Conservation (phyloP, 2,329 filamentous ascomycete genomes). For the Xylariaceae sp. region DNA sequence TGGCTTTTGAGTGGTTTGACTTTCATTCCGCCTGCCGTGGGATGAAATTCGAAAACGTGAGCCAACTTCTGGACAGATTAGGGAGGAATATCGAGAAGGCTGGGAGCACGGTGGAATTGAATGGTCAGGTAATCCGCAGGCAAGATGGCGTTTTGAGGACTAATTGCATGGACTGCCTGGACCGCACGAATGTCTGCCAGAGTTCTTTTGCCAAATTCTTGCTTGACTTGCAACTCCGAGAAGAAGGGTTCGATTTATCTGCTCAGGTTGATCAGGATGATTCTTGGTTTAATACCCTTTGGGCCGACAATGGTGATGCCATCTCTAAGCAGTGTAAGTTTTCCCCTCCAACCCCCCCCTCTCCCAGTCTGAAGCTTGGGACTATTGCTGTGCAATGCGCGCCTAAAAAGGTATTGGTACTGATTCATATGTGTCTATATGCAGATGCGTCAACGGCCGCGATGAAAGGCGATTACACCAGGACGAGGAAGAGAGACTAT, state of each 20-base stretch:
- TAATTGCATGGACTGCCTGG: conserved; percentile 98
- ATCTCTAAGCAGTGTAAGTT: conserved; percentile 74
- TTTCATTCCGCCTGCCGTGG: conserved; percentile 89
- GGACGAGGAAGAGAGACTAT: conserved; percentile 85
- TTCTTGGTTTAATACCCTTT: conserved; percentile 91
- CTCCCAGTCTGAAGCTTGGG: background rate
- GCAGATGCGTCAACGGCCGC: conserved; percentile 81
- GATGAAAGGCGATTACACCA: conserved; percentile 93
- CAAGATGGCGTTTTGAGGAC: conserved; percentile 82
- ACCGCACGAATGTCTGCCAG: conserved; percentile 93
- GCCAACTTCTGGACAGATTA: conserved; percentile 68
- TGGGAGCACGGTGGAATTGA: conserved; percentile 62
- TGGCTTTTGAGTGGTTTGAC: conserved; percentile 93
- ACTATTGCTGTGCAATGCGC: background rate
- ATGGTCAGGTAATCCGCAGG: conserved; percentile 40
- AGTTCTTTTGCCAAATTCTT: conserved; percentile 83
- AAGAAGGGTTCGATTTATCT: conserved; percentile 71
- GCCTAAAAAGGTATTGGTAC: background rate
- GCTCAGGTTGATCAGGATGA: conserved; percentile 73
- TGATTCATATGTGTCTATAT: conserved; percentile 2
- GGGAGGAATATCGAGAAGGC: conserved; percentile 63
- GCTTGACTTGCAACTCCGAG: conserved; percentile 72
- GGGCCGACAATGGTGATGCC: conserved; percentile 96
- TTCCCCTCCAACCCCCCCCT: background rate
- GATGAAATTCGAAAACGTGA: conserved; percentile 97